phyloP scores from a whole-genome alignment of 352 stramenopile species.

The Phytophthora macrochlamydospora region DNA sequence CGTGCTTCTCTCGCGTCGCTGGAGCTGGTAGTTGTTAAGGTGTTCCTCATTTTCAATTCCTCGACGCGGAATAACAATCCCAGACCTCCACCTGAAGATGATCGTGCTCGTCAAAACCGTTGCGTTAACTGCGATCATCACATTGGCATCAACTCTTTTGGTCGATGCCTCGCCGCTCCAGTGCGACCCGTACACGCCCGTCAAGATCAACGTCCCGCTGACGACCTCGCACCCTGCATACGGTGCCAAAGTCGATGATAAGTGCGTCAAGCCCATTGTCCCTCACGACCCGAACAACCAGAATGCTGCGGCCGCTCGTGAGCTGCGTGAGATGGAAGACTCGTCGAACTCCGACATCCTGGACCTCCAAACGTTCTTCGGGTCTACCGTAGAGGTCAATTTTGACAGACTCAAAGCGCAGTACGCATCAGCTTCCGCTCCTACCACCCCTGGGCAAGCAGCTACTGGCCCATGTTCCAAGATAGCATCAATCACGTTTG shows the following conservation, averaged over 20 bases:
- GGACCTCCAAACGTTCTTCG: slow-evolving; percentile 38
- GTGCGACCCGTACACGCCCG: slow-evolving; percentile 31
- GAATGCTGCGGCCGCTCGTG: slow-evolving; percentile 14
- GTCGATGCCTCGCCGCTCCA: slow-evolving; percentile 24
- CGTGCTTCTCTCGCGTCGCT: too few relatives aligned
- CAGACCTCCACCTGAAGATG: slow-evolving; percentile 1
- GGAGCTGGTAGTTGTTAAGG: too few relatives aligned
- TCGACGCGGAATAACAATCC: neutral
- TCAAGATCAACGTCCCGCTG: slow-evolving; percentile 27
- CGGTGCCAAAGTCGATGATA: slow-evolving; percentile 16
- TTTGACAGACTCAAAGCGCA: slow-evolving; percentile 27
- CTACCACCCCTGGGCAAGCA: slow-evolving; percentile 43
- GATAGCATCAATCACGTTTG: slow-evolving; percentile 62
- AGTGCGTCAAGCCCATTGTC: slow-evolving; percentile 22
- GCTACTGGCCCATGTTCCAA: slow-evolving; percentile 60
- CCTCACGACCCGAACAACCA: slow-evolving; percentile 24
- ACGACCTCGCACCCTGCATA: slow-evolving; percentile 37
- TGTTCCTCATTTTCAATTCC: slow-evolving; percentile 15
- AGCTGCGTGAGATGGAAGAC: slow-evolving; percentile 23
- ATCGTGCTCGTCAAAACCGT: slow-evolving; percentile 7
- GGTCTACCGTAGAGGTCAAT: slow-evolving; percentile 37
- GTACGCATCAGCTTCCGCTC: slow-evolving; percentile 17
- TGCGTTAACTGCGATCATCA: neutral
- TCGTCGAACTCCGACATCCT: slow-evolving; percentile 28
- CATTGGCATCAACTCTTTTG: slow-evolving; percentile 1